These are phyloP conservation scores for Colletotrichum noveboracense DNA, from an alignment of 2,329 filamentous ascomycete species.

Conservation along the genomic window DNA sequence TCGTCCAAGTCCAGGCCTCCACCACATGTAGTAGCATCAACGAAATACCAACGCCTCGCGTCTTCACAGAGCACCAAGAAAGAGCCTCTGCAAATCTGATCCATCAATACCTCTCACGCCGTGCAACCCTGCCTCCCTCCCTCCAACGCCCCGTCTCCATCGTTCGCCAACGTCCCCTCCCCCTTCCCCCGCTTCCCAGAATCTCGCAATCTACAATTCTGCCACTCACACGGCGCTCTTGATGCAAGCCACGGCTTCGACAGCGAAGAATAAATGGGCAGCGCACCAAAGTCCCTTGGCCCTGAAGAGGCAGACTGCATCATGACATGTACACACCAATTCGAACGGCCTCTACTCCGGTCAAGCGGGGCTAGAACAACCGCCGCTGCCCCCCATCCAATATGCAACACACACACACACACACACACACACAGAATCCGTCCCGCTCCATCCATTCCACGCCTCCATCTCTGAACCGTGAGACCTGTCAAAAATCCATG, in stretches of 20 bases:
- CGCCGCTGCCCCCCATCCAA: neutral
- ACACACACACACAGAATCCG: neutral
- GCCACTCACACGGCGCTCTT: neutral
- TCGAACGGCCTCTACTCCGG: neutral
- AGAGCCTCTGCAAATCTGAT: neutral
- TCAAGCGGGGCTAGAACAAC: conserved; percentile 12
- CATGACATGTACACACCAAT: conserved; percentile 14
- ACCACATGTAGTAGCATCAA: neutral
- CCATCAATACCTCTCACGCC: neutral
- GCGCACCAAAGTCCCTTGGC: neutral
- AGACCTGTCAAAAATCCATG: neutral
- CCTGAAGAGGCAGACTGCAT: neutral
- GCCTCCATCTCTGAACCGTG: neutral
- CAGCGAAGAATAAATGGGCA: neutral
- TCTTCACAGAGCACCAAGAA: neutral
- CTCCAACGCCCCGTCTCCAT: neutral
- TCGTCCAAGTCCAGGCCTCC: neutral
- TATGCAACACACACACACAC: neutral
- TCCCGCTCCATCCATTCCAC: neutral
- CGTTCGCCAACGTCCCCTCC: neutral
- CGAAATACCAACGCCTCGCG: neutral
- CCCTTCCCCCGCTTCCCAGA: neutral
- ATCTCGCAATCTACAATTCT: neutral
- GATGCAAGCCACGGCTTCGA: neutral
- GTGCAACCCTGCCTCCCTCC: neutral